Percentiles rank a stretch among this genome's conserved stretches.
These are phyloP conservation scores for Fusarium praegraminearum DNA, from an alignment of 2,329 filamentous ascomycete genomes.

Conservation along the genomic window DNA sequence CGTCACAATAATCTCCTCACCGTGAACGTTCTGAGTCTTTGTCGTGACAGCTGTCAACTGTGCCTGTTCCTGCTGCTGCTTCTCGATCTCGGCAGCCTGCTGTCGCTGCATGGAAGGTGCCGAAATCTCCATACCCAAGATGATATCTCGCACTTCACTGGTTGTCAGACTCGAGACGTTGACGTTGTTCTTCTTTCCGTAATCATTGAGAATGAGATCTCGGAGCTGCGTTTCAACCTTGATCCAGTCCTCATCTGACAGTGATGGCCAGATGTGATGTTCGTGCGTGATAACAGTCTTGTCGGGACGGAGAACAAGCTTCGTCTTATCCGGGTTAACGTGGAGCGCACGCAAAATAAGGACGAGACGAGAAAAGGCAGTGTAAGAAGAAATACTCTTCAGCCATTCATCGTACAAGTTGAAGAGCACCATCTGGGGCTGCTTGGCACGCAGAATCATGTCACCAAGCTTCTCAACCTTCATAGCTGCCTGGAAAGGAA, in stretches of 20 bases:
- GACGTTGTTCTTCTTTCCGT: conserved; percentile 99
- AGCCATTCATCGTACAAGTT: conserved; percentile 99
- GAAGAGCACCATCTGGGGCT: conserved; percentile 99
- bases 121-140: conserved; percentile 99
- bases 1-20: conserved; percentile 97
- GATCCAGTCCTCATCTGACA: conserved; percentile 98
- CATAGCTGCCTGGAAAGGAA: conserved; percentile 99
- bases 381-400: conserved; percentile 98
- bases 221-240: conserved; percentile 98
- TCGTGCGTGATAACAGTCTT: conserved; percentile 99
- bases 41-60: conserved; percentile 97
- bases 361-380: conserved; percentile 94
- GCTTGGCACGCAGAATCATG: conserved; percentile 97
- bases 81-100: conserved; percentile 98
- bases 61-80: conserved; percentile 96
- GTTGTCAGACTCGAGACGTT: conserved; percentile 97
- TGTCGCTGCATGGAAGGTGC: conserved; percentile 98
- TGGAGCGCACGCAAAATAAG: conserved; percentile 94
- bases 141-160: conserved; percentile 97
- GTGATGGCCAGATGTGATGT: conserved; percentile 97
- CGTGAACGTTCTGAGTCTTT: conserved; percentile 96
- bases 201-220: conserved; percentile 97
- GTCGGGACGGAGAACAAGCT: conserved; percentile 92
- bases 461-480: conserved; percentile 99
- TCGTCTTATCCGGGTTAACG: conserved; percentile 98